These are phyloP conservation scores for Punctularia strigosozonata DNA, from an alignment of 768 basidiomycete species.

Conservation along the genomic window DNA sequence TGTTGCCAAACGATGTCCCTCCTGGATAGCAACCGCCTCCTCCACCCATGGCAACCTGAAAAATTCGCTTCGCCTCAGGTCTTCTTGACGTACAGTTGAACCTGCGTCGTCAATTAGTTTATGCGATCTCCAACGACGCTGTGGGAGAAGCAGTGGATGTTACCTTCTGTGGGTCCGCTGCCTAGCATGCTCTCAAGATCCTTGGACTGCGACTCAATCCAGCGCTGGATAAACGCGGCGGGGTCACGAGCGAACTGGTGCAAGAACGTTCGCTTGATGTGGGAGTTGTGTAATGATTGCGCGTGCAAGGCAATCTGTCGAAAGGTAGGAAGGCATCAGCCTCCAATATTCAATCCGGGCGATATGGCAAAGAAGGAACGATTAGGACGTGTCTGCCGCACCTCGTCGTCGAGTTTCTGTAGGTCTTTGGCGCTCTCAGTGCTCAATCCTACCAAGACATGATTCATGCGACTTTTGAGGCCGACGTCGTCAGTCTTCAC, in stretches of 20 bases:
- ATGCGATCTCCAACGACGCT: no score
- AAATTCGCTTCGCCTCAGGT: constrained; percentile 80
- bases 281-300: constrained; percentile 78
- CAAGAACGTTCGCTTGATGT: constrained; percentile 80
- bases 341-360: neutral
- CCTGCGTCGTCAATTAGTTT: no score
- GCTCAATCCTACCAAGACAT: constrained; percentile 53
- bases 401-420: constrained; percentile 79
- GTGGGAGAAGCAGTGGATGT: no score
- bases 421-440: constrained; percentile 63
- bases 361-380: neutral
- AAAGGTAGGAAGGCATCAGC: neutral
- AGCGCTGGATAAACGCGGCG: constrained; percentile 72
- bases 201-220: constrained; percentile 85
- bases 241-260: constrained; percentile 74
- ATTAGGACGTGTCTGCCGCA: constrained; percentile 23
- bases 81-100: constrained; percentile 73
- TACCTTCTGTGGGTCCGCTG: constrained; percentile 73
- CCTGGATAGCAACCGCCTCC: constrained; percentile 76
- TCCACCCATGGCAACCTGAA: constrained; percentile 91
- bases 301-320: constrained; percentile 68
- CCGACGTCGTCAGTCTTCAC: constrained; percentile 75
- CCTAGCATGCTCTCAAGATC: constrained; percentile 87
- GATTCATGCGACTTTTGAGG: constrained; percentile 60
- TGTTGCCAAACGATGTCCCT: constrained; percentile 62